Percentiles rank a stretch among this genome's conserved stretches.
phyloP scores from a whole-genome alignment of 192 early-diverging fungal species.

The Coemansia guatemalensis region DNA sequence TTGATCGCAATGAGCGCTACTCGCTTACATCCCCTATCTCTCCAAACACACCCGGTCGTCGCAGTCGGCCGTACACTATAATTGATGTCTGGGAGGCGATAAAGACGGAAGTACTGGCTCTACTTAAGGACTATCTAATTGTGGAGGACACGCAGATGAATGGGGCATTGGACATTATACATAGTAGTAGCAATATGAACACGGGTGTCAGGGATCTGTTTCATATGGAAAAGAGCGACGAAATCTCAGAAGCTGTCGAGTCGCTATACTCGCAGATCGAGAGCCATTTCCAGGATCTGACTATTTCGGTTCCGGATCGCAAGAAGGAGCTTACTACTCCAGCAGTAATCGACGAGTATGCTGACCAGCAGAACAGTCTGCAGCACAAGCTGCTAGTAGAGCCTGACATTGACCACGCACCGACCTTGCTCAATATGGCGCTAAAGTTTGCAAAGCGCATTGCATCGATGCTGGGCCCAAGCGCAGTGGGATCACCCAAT shows the following conservation, averaged over 20 bases:
- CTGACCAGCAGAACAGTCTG: slow-evolving; percentile 40
- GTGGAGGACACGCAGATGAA: slow-evolving; percentile 28
- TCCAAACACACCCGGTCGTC: slow-evolving; percentile 6
- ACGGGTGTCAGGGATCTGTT: slow-evolving; percentile 46
- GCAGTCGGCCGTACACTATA: slow-evolving; percentile 34
- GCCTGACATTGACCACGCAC: slow-evolving; percentile 53
- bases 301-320: slow-evolving; percentile 21
- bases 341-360: slow-evolving; percentile 50
- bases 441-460: slow-evolving; percentile 46
- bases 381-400: slow-evolving; percentile 48
- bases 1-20: slow-evolving; percentile 46
- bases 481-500: slow-evolving; percentile 10
- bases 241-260: slow-evolving; percentile 34
- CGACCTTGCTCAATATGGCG: slow-evolving; percentile 49
- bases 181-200: slow-evolving; percentile 16
- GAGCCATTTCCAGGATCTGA: slow-evolving; percentile 44
- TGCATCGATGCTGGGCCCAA: slow-evolving; percentile 19
- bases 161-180: slow-evolving; percentile 15
- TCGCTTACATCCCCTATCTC: slow-evolving; percentile 20
- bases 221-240: slow-evolving; percentile 38
- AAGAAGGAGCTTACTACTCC: slow-evolving; percentile 33
- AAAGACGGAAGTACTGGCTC: slow-evolving; percentile 44
- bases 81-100: slow-evolving; percentile 53
- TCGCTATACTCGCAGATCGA: slow-evolving; percentile 47
- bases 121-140: slow-evolving; percentile 54